Evolutionary conservation across 352 stramenopile species (phyloP).

Genomic region (Phytophthora foliorum): DNA sequence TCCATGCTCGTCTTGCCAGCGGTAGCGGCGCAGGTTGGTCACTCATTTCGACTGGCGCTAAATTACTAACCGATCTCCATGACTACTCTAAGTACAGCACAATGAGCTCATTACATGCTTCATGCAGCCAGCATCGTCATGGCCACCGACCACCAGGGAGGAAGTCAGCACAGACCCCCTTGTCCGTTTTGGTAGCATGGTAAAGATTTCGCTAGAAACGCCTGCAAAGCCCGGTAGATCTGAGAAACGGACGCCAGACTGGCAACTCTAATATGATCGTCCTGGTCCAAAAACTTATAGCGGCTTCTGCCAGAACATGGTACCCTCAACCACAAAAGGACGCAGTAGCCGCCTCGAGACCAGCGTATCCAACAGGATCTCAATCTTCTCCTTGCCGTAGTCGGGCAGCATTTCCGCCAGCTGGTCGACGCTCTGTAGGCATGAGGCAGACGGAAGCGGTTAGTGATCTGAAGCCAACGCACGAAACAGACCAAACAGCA

Average conservation of each 20-base stretch:
- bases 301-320: slow-evolving; percentile 84
- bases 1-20: neutral
- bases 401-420: slow-evolving; percentile 74
- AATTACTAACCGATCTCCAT: slow-evolving; percentile 26
- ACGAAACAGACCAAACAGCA: slow-evolving; percentile 29
- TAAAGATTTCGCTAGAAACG: slow-evolving; percentile 41
- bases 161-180: slow-evolving; percentile 17
- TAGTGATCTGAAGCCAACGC: slow-evolving; percentile 16
- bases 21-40: slow-evolving; percentile 12
- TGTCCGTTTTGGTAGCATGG: slow-evolving; percentile 24
- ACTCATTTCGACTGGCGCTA: slow-evolving; percentile 15
- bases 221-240: neutral
- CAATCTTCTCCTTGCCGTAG: slow-evolving; percentile 76
- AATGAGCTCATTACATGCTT: neutral
- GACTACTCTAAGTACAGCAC: too few species aligned
- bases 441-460: slow-evolving; percentile 9
- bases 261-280: slow-evolving; percentile 17
- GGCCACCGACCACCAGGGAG: slow-evolving; percentile 3
- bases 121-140: neutral
- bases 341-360: slow-evolving; percentile 80
- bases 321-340: slow-evolving; percentile 86
- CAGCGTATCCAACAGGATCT: slow-evolving; percentile 82
- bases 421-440: slow-evolving; percentile 70
- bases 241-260: slow-evolving; percentile 22
- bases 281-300: slow-evolving; percentile 33